Conservation (phyloP, 495 filamentous ascomycete species). For the Zalerion maritima region DNA sequence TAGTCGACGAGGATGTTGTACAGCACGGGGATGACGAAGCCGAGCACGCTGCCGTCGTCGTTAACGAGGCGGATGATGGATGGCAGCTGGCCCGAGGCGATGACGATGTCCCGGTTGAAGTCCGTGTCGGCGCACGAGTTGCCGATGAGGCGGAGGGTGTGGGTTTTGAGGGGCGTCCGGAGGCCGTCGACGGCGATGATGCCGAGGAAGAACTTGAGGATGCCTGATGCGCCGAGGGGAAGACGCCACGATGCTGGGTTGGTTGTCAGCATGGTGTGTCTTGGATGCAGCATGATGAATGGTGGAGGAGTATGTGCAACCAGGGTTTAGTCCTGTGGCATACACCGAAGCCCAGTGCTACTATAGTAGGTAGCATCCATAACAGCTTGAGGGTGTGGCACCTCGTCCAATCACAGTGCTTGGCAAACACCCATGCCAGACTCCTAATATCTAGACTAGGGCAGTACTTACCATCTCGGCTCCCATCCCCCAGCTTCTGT, state of each 20-base stretch:
- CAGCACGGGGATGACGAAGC: conserved; percentile 50
- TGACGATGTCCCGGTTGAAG: conserved; percentile 53
- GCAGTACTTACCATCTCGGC: conserved; percentile 47
- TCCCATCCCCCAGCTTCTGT: conserved; percentile 48
- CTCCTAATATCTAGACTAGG: not conserved
- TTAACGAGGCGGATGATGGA: conserved; percentile 38
- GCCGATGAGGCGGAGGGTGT: conserved; percentile 54
- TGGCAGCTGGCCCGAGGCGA: conserved; percentile 41
- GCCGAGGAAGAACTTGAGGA: conserved; percentile 50
- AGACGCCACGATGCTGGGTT: conserved; percentile 43
- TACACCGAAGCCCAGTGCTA: not conserved
- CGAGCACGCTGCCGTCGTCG: conserved; percentile 30
- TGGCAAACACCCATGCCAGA: too few species aligned
- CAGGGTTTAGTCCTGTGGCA: not conserved
- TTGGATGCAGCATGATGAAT: conserved; percentile 7
- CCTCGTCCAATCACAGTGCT: too few species aligned
- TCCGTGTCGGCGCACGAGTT: conserved; percentile 78
- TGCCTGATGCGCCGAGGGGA: conserved; percentile 50
- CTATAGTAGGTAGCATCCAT: too few species aligned
- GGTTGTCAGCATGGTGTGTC: conserved; percentile 5
- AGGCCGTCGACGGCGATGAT: conserved; percentile 29
- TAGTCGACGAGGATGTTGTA: conserved; percentile 65
- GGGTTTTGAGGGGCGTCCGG: conserved; percentile 21
- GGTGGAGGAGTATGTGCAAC: conserved; percentile 1
- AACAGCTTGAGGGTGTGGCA: too few species aligned